A percentile compares a stretch with the other conserved stretches of the same genome.
Evolutionary conservation across 208 protist species (phyloP).

Genomic region (Zelonia costaricensis): DNA sequence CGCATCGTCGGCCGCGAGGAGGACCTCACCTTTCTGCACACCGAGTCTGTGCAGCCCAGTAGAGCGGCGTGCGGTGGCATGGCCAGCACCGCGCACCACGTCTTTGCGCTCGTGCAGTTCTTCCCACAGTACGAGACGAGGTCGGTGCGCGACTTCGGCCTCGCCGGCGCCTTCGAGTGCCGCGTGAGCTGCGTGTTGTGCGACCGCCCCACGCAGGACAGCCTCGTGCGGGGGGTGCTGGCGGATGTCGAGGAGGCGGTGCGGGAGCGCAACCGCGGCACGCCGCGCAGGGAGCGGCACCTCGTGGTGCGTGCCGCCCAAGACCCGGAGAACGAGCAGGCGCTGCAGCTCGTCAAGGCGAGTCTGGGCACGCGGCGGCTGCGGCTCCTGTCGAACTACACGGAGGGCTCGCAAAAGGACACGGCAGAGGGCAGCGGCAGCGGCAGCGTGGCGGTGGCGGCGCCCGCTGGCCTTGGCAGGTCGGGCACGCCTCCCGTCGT

Average conservation of each 20-base stretch:
- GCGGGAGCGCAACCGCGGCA: slow-evolving; percentile 17
- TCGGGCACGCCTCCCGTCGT: not conserved
- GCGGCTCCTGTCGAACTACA: slow-evolving; percentile 38
- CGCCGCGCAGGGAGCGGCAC: slow-evolving; percentile 19
- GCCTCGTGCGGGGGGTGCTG: slow-evolving; percentile 22
- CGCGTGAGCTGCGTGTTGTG: slow-evolving; percentile 73
- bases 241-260: slow-evolving; percentile 22
- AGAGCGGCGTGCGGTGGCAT: not conserved
- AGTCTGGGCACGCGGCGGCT: slow-evolving; percentile 37
- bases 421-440: not conserved
- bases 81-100: not conserved
- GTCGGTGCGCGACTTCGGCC: slow-evolving; percentile 17
- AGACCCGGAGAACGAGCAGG: slow-evolving; percentile 31
- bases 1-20: slow-evolving; percentile 38
- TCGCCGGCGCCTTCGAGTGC: slow-evolving; percentile 72
- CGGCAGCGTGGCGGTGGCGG: not conserved
- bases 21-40: slow-evolving; percentile 46
- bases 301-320: slow-evolving; percentile 25
- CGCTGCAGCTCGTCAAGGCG: slow-evolving; percentile 41
- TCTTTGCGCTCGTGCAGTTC: slow-evolving; percentile 65
- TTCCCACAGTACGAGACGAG: slow-evolving; percentile 46
- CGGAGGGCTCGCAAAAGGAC: slow-evolving; percentile 14
- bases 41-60: slow-evolving; percentile 1
- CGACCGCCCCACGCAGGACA: slow-evolving; percentile 23
- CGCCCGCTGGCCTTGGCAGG: not conserved